Evolutionary conservation across 371 early-diverging fungal species (phyloP).

Genomic region (Cladochytrium tenue): DNA sequence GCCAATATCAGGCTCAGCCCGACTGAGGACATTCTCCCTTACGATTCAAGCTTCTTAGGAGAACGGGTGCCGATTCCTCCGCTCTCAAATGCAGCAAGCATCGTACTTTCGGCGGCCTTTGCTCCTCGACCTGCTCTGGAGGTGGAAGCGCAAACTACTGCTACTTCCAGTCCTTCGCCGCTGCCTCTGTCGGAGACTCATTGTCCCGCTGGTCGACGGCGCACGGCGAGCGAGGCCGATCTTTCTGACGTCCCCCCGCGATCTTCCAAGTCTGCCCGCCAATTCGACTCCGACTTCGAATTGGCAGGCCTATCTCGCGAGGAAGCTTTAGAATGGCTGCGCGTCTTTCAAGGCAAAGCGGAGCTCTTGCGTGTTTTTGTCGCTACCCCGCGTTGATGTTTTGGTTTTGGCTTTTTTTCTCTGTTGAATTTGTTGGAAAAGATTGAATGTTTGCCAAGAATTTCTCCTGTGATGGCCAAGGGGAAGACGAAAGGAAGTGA

Average conservation of each 20-base stretch:
- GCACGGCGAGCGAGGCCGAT: background rate
- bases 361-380: background rate
- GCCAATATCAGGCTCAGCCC: background rate
- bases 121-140: background rate
- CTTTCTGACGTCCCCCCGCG: background rate
- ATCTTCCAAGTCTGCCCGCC: background rate
- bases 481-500: too few relatives aligned
- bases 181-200: background rate
- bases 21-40: background rate
- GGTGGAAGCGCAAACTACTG: background rate
- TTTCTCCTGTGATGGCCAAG: too few relatives aligned
- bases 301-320: background rate
- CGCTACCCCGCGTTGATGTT: background rate
- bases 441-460: background rate
- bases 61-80: background rate
- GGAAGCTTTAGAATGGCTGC: background rate
- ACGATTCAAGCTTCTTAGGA: background rate
- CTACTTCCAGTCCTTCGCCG: background rate
- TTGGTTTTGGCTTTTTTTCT: background rate
- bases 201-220: background rate
- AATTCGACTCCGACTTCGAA: background rate
- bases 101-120: background rate
- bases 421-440: background rate
- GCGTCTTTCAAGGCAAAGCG: background rate
- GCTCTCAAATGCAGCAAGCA: background rate